Evolutionary conservation across 805 yeast genomes (phyloP).

Genomic region (Schwanniomyces pseudopolymorphus): DNA sequence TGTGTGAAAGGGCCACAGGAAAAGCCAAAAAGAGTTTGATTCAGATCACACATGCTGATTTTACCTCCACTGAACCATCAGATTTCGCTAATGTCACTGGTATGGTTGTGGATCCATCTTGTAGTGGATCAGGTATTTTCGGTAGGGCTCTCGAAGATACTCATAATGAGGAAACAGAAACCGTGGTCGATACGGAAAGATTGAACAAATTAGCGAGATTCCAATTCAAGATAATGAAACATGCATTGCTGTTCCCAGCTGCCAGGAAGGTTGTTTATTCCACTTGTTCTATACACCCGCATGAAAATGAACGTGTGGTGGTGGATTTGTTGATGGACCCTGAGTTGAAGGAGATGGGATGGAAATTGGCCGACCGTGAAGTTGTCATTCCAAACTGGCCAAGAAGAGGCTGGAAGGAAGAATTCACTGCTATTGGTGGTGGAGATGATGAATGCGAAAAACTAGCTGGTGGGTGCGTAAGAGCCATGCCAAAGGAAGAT

Average conservation of each 20-base stretch:
- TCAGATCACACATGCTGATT: slow-evolving; percentile 61
- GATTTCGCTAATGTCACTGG: slow-evolving; percentile 72
- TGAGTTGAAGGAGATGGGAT: slow-evolving; percentile 64
- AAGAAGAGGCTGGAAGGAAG: slow-evolving; percentile 75
- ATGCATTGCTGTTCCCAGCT: slow-evolving; percentile 78
- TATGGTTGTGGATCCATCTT: slow-evolving; percentile 90
- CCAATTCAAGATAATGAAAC: slow-evolving; percentile 84
- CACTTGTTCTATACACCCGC: slow-evolving; percentile 91
- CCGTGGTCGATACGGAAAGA: slow-evolving; percentile 52
- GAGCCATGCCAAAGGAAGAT: slow-evolving; percentile 82
- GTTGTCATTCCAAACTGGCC: slow-evolving; percentile 83
- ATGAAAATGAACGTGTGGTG: slow-evolving; percentile 93
- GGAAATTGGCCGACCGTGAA: slow-evolving; percentile 63
- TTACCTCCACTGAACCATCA: slow-evolving; percentile 56
- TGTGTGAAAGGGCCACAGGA: slow-evolving; percentile 71
- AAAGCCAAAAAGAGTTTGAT: slow-evolving; percentile 28
- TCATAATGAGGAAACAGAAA: slow-evolving; percentile 45
- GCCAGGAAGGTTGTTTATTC: slow-evolving; percentile 85
- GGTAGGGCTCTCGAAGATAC: slow-evolving; percentile 73
- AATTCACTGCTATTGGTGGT: slow-evolving; percentile 51
- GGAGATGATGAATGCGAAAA: slow-evolving; percentile 38
- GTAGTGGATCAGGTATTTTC: slow-evolving; percentile 97
- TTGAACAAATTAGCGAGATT: slow-evolving; percentile 76
- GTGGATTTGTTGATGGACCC: slow-evolving; percentile 69
- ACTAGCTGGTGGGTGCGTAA: slow-evolving; percentile 81